phyloP scores from a whole-genome alignment of 495 filamentous ascomycete genomes.

The Neurospora intermedia region DNA sequence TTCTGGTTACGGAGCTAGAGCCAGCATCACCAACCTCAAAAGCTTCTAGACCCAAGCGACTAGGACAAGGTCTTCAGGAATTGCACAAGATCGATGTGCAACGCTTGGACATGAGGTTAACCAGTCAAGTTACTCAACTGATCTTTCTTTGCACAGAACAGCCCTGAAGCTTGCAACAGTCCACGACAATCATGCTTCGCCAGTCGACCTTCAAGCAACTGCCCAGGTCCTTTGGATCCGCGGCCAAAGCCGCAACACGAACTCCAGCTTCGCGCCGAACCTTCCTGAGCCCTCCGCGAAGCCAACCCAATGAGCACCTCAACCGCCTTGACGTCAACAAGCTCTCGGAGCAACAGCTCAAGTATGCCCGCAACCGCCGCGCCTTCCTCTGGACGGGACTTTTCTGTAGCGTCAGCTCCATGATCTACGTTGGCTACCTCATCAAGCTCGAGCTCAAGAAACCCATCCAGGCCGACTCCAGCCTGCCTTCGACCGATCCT shows the following conservation, averaged over 20 bases:
- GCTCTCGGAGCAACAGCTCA: conserved; percentile 25
- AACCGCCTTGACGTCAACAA: conserved; percentile 37
- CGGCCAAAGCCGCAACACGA: background rate
- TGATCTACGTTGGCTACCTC: conserved; percentile 35
- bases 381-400: conserved; percentile 37
- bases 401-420: conserved; percentile 35
- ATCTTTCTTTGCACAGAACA: background rate
- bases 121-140: background rate
- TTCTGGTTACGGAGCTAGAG: background rate
- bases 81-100: background rate
- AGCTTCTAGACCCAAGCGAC: background rate
- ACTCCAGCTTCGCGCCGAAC: conserved; percentile 20
- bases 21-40: background rate
- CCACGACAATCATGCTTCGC: conserved; percentile 16
- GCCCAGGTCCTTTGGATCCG: conserved; percentile 5
- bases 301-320: conserved; percentile 27
- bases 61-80: background rate
- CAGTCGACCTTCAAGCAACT: conserved; percentile 14
- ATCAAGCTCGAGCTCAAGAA: conserved; percentile 26
- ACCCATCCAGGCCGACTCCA: conserved; percentile 33
- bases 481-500: conserved; percentile 32
- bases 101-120: background rate
- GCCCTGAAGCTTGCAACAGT: background rate
- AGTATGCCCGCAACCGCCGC: conserved; percentile 36
- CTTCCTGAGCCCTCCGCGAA: conserved; percentile 19